Evolutionary conservation across 2,329 filamentous ascomycete genomes (phyloP).

Genomic region (Pseudocercospora fijiensis): DNA sequence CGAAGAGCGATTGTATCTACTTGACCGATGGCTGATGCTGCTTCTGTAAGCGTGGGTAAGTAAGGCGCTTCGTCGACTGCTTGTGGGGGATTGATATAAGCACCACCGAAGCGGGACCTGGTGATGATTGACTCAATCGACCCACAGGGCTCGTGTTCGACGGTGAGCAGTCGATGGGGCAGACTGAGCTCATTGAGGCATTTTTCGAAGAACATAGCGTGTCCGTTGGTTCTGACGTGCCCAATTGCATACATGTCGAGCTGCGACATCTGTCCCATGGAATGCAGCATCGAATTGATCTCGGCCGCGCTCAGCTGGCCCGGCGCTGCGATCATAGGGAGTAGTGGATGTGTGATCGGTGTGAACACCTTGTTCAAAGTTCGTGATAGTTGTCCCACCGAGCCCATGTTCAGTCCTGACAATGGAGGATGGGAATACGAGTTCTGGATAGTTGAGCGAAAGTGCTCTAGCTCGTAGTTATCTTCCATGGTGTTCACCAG

Average conservation of each 20-base stretch:
- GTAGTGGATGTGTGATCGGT: constrained; percentile 79
- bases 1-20: constrained; percentile 77
- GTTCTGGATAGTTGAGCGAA: constrained; percentile 71
- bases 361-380: constrained; percentile 84
- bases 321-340: constrained; percentile 80
- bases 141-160: constrained; percentile 67
- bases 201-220: constrained; percentile 80
- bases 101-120: constrained; percentile 75
- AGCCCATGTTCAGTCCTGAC: constrained; percentile 84
- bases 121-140: constrained; percentile 70
- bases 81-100: constrained; percentile 74
- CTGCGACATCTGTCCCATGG: constrained; percentile 77
- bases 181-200: constrained; percentile 64
- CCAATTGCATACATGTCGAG: constrained; percentile 79
- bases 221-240: constrained; percentile 68
- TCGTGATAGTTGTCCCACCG: constrained; percentile 79
- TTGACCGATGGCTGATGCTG: constrained; percentile 74
- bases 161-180: constrained; percentile 75
- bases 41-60: constrained; percentile 67
- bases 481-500: constrained; percentile 79
- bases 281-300: constrained; percentile 75
- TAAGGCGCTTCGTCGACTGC: constrained; percentile 54
- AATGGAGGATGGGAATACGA: constrained; percentile 71
- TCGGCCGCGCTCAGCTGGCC: constrained; percentile 83
- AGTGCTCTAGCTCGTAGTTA: constrained; percentile 88